Conservation (phyloP, 2,329 filamentous ascomycete genomes). For the Beauveria sp. region DNA sequence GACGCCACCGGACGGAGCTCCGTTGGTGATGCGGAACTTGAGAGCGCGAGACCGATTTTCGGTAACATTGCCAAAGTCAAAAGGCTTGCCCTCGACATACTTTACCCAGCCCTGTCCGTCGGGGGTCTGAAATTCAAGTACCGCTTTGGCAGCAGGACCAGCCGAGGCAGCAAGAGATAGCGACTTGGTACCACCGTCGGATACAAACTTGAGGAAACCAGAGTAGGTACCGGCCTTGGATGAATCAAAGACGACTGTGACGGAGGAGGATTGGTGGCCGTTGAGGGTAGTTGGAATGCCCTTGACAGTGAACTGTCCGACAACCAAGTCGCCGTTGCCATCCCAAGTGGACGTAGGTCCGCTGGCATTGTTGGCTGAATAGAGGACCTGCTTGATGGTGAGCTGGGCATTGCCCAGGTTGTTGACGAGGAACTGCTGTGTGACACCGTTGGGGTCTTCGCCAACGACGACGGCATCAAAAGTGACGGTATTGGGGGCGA, state of each 20-base stretch:
- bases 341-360: conserved; percentile 37
- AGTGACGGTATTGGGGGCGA: conserved; percentile 40
- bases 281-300: conserved; percentile 38
- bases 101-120: conserved; percentile 44
- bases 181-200: conserved; percentile 40
- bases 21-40: conserved; percentile 47
- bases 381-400: conserved; percentile 35
- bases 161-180: conserved; percentile 42
- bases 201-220: conserved; percentile 39
- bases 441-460: conserved; percentile 26
- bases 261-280: conserved; percentile 29
- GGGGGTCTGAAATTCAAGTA: conserved; percentile 47
- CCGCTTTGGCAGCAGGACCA: conserved; percentile 39
- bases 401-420: conserved; percentile 43
- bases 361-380: conserved; percentile 33
- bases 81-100: conserved; percentile 35
- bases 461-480: conserved; percentile 44
- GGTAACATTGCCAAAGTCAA: conserved; percentile 48
- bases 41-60: conserved; percentile 41
- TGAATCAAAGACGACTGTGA: conserved; percentile 41
- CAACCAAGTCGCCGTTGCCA: conserved; percentile 26
- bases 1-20: conserved; percentile 35
- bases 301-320: conserved; percentile 41
- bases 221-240: conserved; percentile 38
- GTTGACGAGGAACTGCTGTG: conserved; percentile 37